Evolutionary conservation across 2,329 filamentous ascomycete genomes (phyloP).

Genomic region (Dactylellina parvicollis): DNA sequence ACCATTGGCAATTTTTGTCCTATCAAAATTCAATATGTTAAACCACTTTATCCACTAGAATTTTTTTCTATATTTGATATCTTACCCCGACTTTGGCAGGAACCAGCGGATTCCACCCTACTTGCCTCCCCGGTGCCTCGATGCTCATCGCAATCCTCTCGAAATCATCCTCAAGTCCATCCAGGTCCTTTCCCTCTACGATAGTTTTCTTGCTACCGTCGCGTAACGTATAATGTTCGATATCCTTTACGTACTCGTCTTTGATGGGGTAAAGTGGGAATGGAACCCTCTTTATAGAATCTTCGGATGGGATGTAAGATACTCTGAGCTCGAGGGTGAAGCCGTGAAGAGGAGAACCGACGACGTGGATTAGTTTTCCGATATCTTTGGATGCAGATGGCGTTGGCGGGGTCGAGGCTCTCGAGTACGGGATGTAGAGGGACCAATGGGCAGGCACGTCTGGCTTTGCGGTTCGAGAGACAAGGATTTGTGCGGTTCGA

Average conservation of each 20-base stretch:
- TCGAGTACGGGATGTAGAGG: conserved; percentile 32
- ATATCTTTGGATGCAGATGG: not conserved
- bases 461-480: conserved; percentile 35
- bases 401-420: conserved; percentile 3
- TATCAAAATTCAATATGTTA: too few relatives aligned
- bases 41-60: too few relatives aligned
- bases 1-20: conserved; percentile 27
- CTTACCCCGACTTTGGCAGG: conserved; percentile 16
- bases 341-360: conserved; percentile 21
- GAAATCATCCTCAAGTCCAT: conserved; percentile 7
- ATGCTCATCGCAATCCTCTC: conserved; percentile 14
- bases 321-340: conserved; percentile 26
- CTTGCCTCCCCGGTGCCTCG: conserved; percentile 1
- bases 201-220: not conserved
- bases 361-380: conserved; percentile 33
- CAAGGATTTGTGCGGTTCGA: conserved; percentile 11
- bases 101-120: conserved; percentile 29
- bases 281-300: conserved; percentile 16
- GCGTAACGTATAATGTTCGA: not conserved
- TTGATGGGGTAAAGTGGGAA: conserved; percentile 13
- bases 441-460: conserved; percentile 27
- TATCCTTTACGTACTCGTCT: conserved; percentile 21
- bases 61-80: too few relatives aligned
- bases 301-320: conserved; percentile 10
- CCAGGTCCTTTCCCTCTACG: not conserved